Percentiles rank a stretch among this genome's conserved stretches.
phyloP scores from a whole-genome alignment of 176 grass and related monocot genomes.

The Phoenix dactylifera region DNA sequence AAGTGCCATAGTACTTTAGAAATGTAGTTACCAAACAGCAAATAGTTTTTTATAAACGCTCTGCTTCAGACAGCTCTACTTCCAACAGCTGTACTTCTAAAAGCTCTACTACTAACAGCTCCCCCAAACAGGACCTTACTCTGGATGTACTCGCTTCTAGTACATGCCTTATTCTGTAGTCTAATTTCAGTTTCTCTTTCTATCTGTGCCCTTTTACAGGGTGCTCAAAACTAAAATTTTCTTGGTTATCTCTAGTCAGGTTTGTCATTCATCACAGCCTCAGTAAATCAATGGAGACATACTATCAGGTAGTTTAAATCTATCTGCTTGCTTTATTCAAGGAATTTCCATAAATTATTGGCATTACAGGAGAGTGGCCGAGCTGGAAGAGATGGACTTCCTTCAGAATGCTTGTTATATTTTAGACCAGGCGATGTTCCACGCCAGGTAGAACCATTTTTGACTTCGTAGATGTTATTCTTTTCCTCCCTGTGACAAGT shows the following conservation, averaged over 20 bases:
- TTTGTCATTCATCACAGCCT: slow-evolving; percentile 97
- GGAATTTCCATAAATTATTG: slow-evolving; percentile 4
- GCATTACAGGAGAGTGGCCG: slow-evolving; percentile 70
- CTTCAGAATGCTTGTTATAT: slow-evolving; percentile 85
- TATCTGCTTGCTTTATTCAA: neutral
- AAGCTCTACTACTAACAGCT: no score
- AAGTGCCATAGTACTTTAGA: no score
- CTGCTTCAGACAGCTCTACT: no score
- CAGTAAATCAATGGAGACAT: slow-evolving; percentile 97
- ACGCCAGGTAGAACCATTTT: slow-evolving; percentile 41
- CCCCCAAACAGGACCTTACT: no score
- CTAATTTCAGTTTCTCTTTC: neutral
- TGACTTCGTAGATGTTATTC: neutral
- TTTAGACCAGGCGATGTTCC: slow-evolving; percentile 78
- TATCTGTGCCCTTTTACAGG: neutral
- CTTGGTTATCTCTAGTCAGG: slow-evolving; percentile 50
- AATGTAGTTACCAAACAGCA: no score
- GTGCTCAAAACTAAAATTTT: slow-evolving; percentile 7
- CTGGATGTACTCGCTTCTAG: no score
- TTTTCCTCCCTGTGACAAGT: slow-evolving; percentile 13
- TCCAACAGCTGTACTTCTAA: no score
- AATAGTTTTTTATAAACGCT: no score
- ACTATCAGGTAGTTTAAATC: slow-evolving; percentile 62
- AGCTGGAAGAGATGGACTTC: slow-evolving; percentile 82
- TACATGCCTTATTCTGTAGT: neutral